A percentile compares a stretch with the other conserved stretches of the same genome.
Evolutionary conservation across 1,284 basidiomycete species (phyloP).

Genomic region (Tranzscheliella williamsii): DNA sequence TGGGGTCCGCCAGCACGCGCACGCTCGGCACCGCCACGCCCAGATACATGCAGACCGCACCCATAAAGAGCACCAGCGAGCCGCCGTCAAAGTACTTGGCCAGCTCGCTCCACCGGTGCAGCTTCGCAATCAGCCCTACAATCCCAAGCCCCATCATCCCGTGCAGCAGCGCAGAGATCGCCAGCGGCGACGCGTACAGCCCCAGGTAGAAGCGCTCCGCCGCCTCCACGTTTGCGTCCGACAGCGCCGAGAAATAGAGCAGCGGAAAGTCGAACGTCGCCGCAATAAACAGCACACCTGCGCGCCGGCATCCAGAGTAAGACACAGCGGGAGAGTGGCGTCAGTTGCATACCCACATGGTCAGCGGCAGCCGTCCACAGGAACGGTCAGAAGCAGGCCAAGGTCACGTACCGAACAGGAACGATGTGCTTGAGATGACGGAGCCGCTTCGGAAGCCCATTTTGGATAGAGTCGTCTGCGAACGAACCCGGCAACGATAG

Average conservation of each 20-base stretch:
- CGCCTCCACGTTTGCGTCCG: constrained; percentile 19
- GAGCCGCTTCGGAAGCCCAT: constrained; percentile 61
- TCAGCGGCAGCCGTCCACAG: neutral
- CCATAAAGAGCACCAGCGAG: constrained; percentile 52
- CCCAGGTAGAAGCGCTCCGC: constrained; percentile 57
- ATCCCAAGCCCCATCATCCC: constrained; percentile 56
- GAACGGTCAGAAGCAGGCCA: neutral
- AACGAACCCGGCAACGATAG: too few species aligned
- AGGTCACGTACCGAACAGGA: constrained; percentile 46
- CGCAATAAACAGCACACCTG: constrained; percentile 55
- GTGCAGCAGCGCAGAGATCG: constrained; percentile 53
- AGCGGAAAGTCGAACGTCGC: constrained; percentile 57
- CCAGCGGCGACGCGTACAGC: constrained; percentile 46
- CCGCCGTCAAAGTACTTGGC: constrained; percentile 59
- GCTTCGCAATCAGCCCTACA: constrained; percentile 53
- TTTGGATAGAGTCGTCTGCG: constrained; percentile 12
- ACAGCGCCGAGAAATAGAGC: constrained; percentile 37
- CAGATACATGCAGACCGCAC: constrained; percentile 55
- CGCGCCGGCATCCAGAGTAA: neutral
- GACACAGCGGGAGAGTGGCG: neutral
- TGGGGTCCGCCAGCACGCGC: constrained; percentile 49
- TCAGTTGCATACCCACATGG: neutral
- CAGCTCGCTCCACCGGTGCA: constrained; percentile 57
- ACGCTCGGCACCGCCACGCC: constrained; percentile 53
- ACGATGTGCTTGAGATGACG: constrained; percentile 52